These are phyloP conservation scores for Erodium maritimum DNA, from an alignment of 345 rosid species.

Conservation along the genomic window DNA sequence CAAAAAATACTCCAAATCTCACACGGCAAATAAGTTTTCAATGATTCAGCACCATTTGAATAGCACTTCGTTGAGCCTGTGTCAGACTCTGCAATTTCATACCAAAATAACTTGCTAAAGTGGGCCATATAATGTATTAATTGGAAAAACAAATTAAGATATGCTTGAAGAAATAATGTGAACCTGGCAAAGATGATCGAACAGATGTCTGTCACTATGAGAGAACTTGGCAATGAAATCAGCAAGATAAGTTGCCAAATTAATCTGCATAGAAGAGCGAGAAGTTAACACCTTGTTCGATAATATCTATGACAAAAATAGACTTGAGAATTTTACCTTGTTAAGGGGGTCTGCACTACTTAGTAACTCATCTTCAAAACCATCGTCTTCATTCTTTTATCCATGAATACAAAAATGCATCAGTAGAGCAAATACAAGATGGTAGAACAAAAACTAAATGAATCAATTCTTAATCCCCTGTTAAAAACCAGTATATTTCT, in stretches of 20 bases:
- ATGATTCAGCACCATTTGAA: conserved; percentile 25
- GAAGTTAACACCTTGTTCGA: not conserved
- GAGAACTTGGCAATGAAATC: conserved; percentile 55
- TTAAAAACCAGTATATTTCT: not conserved
- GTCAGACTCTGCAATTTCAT: conserved; percentile 41
- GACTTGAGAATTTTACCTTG: conserved; percentile 31
- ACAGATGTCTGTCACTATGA: conserved; percentile 32
- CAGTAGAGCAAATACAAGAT: conserved; percentile 3
- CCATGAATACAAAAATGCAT: conserved; percentile 1
- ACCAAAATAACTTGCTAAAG: conserved; percentile 1
- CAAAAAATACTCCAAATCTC: not conserved
- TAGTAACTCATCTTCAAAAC: conserved; percentile 38
- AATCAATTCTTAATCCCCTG: no score
- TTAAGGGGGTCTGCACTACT: conserved; percentile 54
- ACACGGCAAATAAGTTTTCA: conserved; percentile 11
- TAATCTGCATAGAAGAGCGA: conserved; percentile 35
- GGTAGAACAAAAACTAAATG: not conserved
- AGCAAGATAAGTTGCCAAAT: conserved; percentile 52
- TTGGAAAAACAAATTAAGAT: not conserved
- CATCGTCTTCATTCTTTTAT: conserved; percentile 51
- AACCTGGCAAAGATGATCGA: conserved; percentile 69
- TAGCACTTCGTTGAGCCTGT: conserved; percentile 34
- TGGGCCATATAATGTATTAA: not conserved
- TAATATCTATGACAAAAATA: not conserved
- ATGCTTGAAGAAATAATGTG: conserved; percentile 6